phyloP scores from a whole-genome alignment of 495 filamentous ascomycete species.

The Trichoderma orchidacearum region DNA sequence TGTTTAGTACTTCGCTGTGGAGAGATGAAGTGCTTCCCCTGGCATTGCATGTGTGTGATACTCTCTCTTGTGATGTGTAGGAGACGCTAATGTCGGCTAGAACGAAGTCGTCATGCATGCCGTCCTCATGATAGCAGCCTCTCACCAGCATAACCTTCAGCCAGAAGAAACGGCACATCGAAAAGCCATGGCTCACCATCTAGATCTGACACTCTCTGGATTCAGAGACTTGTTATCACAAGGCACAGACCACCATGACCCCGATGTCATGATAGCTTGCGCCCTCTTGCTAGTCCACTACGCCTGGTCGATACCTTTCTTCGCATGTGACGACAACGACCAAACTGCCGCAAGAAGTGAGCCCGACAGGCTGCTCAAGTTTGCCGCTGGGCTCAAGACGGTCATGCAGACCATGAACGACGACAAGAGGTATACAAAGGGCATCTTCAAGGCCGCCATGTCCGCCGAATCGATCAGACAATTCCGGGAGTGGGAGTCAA shows the following conservation, averaged over 20 bases:
- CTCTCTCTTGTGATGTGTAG: no score
- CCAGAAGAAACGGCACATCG: not conserved
- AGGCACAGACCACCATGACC: not conserved
- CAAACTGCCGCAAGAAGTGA: not conserved
- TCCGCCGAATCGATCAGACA: not conserved
- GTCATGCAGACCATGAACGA: not conserved
- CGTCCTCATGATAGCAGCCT: not conserved
- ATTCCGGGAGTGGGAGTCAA: not conserved
- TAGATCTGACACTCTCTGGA: constrained; percentile 3
- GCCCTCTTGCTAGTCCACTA: constrained; percentile 2
- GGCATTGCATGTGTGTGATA: not conserved
- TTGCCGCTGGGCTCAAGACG: constrained; percentile 1
- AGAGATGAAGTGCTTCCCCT: constrained; percentile 1
- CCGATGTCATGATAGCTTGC: constrained; percentile 1
- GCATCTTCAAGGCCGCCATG: not conserved
- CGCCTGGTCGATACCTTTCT: constrained; percentile 3
- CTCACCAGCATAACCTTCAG: constrained; percentile 1
- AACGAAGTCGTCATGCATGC: constrained; percentile 3
- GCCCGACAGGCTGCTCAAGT: constrained; percentile 1
- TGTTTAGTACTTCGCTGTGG: constrained; percentile 1
- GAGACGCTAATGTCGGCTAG: not conserved
- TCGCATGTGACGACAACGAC: not conserved
- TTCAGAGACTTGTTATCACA: not conserved
- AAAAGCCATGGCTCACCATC: not conserved
- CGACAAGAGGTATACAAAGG: not conserved